A percentile compares a stretch with the other conserved stretches of the same genome.
Conservation (phyloP, 78 protist genomes). For the Emiliania huxleyi region DNA sequence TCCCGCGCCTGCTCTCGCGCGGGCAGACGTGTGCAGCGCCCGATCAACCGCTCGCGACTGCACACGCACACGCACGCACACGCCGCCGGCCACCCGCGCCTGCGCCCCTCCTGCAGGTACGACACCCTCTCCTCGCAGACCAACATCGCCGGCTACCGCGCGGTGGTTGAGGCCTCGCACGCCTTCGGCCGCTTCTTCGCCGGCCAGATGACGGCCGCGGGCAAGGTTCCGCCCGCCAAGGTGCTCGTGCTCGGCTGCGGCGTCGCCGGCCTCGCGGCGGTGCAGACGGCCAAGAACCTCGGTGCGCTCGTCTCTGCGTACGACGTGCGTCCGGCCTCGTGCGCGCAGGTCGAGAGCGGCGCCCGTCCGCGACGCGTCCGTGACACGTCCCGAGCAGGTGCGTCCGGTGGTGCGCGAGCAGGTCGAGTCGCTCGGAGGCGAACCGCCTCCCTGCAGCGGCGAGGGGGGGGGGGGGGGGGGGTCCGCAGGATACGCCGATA, state of each 20-base stretch:
- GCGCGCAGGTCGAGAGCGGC: constrained; percentile 91
- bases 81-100: too few relatives aligned
- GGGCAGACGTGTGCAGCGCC: constrained; percentile 90
- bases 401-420: constrained; percentile 89
- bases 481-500: too few relatives aligned
- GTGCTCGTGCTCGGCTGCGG: constrained; percentile 94
- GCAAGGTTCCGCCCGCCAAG: constrained; percentile 93
- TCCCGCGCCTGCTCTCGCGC: constrained; percentile 82
- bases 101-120: too few relatives aligned
- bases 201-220: constrained; percentile 97
- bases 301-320: constrained; percentile 97
- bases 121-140: constrained; percentile 95
- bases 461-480: constrained; percentile 28
- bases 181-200: constrained; percentile 82
- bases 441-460: constrained; percentile 26
- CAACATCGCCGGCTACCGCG: constrained; percentile 95
- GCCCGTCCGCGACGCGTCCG: too few relatives aligned
- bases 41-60: neutral
- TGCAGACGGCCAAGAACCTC: constrained; percentile 70
- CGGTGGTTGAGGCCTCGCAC: constrained; percentile 89
- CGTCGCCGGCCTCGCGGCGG: constrained; percentile 98
- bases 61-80: neutral
- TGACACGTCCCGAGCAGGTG: too few relatives aligned
- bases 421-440: constrained; percentile 93
- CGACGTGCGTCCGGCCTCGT: constrained; percentile 92